phyloP scores from a whole-genome alignment of 176 grass and related monocot species.

The Aegilops tauschii region DNA sequence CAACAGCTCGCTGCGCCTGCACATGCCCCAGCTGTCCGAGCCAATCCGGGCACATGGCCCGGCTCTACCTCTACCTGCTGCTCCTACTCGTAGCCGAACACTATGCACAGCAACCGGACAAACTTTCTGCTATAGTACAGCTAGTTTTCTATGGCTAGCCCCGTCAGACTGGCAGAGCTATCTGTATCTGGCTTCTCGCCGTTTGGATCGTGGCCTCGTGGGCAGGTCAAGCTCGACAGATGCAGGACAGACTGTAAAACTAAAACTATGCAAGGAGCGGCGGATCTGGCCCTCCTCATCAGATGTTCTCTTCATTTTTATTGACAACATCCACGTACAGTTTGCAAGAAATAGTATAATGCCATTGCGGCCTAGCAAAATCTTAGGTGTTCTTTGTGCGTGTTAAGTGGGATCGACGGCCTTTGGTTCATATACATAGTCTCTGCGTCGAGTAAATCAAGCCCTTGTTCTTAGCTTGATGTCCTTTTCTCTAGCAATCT shows the following conservation, averaged over 20 bases:
- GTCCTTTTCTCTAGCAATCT: neutral
- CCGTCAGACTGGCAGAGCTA: neutral
- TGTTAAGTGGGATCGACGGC: neutral
- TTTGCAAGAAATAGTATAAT: neutral
- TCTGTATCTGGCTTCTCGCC: neutral
- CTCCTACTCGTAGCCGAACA: neutral
- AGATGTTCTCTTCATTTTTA: too few species aligned
- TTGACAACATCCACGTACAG: neutral
- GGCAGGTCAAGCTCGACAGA: neutral
- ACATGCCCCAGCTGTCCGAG: conserved; percentile 5
- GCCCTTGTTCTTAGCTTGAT: neutral
- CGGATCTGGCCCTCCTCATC: neutral
- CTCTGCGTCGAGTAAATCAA: too few species aligned
- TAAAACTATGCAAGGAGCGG: neutral
- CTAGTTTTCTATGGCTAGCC: neutral
- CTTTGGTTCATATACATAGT: neutral
- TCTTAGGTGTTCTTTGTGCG: neutral
- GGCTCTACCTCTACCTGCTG: conserved; percentile 1
- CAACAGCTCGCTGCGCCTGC: conserved; percentile 3
- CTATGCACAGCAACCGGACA: neutral
- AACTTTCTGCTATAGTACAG: neutral
- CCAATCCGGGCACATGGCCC: conserved; percentile 10
- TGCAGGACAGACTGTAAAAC: conserved; percentile 7
- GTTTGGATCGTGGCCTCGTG: neutral
- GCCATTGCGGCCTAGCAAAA: neutral